Evolutionary conservation across 768 basidiomycete genomes (phyloP).

Genomic region (Hirschioporus abietinus): DNA sequence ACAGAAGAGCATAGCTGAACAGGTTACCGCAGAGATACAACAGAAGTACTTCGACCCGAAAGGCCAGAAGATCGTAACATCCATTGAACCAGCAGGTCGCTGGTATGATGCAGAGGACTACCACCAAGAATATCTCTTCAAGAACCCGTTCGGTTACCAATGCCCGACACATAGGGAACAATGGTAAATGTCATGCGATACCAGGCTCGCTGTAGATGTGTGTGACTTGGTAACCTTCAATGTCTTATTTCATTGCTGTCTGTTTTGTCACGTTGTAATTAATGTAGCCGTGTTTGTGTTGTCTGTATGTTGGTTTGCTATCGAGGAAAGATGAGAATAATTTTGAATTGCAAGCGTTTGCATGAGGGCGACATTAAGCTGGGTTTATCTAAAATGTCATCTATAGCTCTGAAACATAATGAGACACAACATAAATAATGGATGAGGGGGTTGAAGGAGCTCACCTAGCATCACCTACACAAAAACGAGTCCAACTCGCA

Average conservation of each 20-base stretch:
- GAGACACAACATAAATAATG: not conserved
- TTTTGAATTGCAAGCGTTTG: not conserved
- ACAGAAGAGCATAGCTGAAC: slow-evolving; percentile 65
- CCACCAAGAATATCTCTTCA: slow-evolving; percentile 77
- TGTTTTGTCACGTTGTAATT: no score
- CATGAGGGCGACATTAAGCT: not conserved
- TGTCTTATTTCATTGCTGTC: not conserved
- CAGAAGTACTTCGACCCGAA: slow-evolving; percentile 74
- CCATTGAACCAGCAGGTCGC: slow-evolving; percentile 57
- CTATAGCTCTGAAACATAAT: not conserved
- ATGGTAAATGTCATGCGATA: slow-evolving; percentile 52
- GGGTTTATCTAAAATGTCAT: not conserved
- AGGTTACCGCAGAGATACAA: slow-evolving; percentile 79
- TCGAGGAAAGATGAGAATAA: not conserved
- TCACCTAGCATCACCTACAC: not conserved
- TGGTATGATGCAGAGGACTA: slow-evolving; percentile 88
- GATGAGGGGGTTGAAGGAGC: not conserved
- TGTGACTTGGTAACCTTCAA: not conserved
- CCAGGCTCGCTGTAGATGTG: no score
- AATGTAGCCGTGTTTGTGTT: not conserved
- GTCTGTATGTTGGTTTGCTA: not conserved
- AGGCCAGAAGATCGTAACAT: slow-evolving; percentile 71
- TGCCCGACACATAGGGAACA: slow-evolving; percentile 85
- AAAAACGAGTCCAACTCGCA: not conserved
- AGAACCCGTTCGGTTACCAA: slow-evolving; percentile 86